Conservation (phyloP, 1,139 yeast species). For the Blastobotrys ciferrii region DNA sequence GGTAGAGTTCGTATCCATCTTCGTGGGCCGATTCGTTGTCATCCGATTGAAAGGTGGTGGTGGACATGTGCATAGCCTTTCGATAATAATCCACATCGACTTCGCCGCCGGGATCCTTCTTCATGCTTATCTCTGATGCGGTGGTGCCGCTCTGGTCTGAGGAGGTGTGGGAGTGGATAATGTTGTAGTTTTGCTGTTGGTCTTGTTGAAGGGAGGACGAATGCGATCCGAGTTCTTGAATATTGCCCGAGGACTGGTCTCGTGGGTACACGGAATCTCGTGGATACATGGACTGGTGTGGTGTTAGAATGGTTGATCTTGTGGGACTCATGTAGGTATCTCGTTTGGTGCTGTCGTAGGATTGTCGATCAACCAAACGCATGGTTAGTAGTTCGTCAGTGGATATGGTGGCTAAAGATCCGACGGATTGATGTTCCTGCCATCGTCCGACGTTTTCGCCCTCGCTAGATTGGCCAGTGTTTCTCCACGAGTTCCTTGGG, state of each 20-base stretch:
- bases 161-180: conserved; percentile 4
- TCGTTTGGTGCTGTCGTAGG: conserved; percentile 19
- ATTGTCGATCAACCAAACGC: conserved; percentile 51
- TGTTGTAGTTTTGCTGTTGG: neutral
- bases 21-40: conserved; percentile 9
- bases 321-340: conserved; percentile 31
- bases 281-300: conserved; percentile 25
- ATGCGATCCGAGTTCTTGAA: conserved; percentile 27
- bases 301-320: conserved; percentile 28
- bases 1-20: conserved; percentile 9
- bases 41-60: conserved; percentile 16
- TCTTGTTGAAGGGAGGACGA: conserved; percentile 23
- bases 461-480: conserved; percentile 42
- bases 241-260: conserved; percentile 25
- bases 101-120: conserved; percentile 8
- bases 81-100: conserved; percentile 11
- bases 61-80: conserved; percentile 14
- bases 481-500: conserved; percentile 72
- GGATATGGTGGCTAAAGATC: conserved; percentile 79
- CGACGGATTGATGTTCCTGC: conserved; percentile 59
- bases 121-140: neutral
- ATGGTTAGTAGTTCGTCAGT: conserved; percentile 83
- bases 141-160: conserved; percentile 3
- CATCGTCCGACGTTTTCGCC: conserved; percentile 29
- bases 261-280: conserved; percentile 24